These are phyloP conservation scores for Calycina herbarum DNA, from an alignment of 2,329 filamentous ascomycete genomes.

Conservation along the genomic window DNA sequence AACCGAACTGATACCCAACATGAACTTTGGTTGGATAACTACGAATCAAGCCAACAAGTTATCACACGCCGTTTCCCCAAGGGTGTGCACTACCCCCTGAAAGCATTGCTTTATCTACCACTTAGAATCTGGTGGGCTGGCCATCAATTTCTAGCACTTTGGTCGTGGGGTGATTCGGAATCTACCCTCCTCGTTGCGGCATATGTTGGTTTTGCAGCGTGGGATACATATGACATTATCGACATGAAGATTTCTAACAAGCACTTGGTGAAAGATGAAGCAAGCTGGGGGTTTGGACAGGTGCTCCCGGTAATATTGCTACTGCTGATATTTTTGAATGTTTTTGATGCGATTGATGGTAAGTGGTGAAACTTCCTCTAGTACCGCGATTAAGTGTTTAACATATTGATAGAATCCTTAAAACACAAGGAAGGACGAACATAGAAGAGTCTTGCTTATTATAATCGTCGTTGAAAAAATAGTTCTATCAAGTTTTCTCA, in stretches of 20 bases:
- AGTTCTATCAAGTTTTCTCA: too few relatives aligned
- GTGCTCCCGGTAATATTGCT: not conserved
- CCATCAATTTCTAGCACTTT: constrained; percentile 1
- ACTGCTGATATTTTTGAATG: not conserved
- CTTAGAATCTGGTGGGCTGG: not conserved
- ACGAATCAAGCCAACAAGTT: not conserved
- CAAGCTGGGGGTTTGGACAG: not conserved
- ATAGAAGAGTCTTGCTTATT: too few relatives aligned
- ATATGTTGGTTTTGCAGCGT: not conserved
- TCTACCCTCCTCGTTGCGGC: not conserved
- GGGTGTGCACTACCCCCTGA: not conserved
- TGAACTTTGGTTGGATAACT: not conserved
- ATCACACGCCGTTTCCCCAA: not conserved
- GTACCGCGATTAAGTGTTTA: too few relatives aligned
- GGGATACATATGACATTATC: not conserved
- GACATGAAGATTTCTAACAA: not conserved
- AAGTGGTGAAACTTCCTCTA: not conserved
- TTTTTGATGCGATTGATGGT: constrained; percentile 2
- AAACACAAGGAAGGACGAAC: too few relatives aligned
- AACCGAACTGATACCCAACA: not conserved
- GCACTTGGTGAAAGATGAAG: not conserved
- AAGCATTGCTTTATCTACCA: not conserved
- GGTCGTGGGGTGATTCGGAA: not conserved
- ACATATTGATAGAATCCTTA: too few relatives aligned
- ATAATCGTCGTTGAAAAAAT: too few relatives aligned